Evolutionary conservation across 176 grass and related monocot species (phyloP), one percentile per base, ranked within the genome.

Genomic region (Triticum timopheevii): DNA sequence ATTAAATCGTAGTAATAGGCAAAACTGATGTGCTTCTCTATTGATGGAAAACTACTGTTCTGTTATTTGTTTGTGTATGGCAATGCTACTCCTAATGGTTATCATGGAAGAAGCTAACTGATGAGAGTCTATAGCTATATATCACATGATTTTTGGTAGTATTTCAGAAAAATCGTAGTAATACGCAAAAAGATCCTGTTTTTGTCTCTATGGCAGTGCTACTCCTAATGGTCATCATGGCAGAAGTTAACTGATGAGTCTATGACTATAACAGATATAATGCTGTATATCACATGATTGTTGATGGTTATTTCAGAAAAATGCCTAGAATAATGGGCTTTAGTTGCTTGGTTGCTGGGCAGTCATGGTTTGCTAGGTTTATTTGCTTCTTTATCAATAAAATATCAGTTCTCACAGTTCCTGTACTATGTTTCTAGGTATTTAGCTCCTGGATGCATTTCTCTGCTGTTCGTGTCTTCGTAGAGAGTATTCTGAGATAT

Each of bases 371-470:
- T 63, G 2, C 47, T 45, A 6, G 9, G 13, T 64, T 58, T 76
- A 5, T 67, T 84, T 59, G 13, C 19, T 23, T 36, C 2, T 80
- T 69, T 66, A 24, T 33, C 2, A 52, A 22, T 3, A 56, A 56
- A 33, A 40, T 76, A 62, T 36, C 45, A 62, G 7, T 47, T 49
- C 66, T 70, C 36, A 22, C 36, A 1, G 15, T 7, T 30, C 19
- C 49, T 54, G 31, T 61, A 47, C 24, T 89, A 1, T 67, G 6
- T 7, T 78, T 44, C 67, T 76, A 99, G 97, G 97, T 99, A 79
- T 99, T 99, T 89, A 94, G 90, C 90, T 89, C 97, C 24, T 99
- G 94, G 97, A 99, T 99, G 94, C 97, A 99, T 85, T 99, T 99
- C 56, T 99, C 82, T 61, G 97, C 92, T 19, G 88, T 99, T 40